phyloP scores from a whole-genome alignment of 768 basidiomycete species.

The Trichaptum fuscoviolaceum region DNA sequence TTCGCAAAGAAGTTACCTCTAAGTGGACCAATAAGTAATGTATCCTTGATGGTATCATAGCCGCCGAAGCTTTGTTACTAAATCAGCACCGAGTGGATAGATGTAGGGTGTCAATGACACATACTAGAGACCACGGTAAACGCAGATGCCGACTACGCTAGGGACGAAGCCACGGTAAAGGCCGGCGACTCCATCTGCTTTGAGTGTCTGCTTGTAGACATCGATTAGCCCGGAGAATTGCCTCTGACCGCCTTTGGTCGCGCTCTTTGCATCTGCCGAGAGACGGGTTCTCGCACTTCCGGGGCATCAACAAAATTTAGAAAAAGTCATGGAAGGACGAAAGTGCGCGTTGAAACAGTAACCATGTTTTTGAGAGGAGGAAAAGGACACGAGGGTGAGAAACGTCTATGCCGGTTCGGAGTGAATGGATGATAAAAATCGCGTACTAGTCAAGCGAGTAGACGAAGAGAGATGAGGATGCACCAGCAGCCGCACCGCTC shows the following conservation, averaged over 20 bases:
- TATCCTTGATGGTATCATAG: conserved; percentile 36
- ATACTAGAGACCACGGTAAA: conserved; percentile 41
- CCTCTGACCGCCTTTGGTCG: conserved; percentile 31
- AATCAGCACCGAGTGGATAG: neutral
- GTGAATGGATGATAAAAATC: conserved; percentile 4
- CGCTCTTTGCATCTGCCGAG: conserved; percentile 34
- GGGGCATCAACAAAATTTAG: neutral
- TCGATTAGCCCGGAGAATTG: conserved; percentile 38
- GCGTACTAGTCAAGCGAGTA: conserved; percentile 41
- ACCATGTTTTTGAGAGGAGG: neutral
- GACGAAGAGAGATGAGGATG: conserved; percentile 36
- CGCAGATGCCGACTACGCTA: conserved; percentile 35
- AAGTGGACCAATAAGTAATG: conserved; percentile 33
- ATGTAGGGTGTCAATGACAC: conserved; percentile 10
- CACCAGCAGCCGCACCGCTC: conserved; percentile 40
- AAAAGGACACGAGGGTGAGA: neutral
- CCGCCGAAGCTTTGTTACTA: conserved; percentile 32
- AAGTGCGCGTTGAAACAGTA: neutral
- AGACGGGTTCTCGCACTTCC: conserved; percentile 36
- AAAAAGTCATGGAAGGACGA: neutral
- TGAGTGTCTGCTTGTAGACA: conserved; percentile 38
- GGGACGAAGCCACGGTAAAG: conserved; percentile 39
- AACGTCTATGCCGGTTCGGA: neutral
- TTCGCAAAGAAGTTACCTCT: conserved; percentile 36
- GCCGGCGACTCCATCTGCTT: conserved; percentile 34